Percentiles rank a stretch among this genome's conserved stretches.
Evolutionary conservation across 208 protist genomes (phyloP).

Genomic region (Trypanosoma brucei): DNA sequence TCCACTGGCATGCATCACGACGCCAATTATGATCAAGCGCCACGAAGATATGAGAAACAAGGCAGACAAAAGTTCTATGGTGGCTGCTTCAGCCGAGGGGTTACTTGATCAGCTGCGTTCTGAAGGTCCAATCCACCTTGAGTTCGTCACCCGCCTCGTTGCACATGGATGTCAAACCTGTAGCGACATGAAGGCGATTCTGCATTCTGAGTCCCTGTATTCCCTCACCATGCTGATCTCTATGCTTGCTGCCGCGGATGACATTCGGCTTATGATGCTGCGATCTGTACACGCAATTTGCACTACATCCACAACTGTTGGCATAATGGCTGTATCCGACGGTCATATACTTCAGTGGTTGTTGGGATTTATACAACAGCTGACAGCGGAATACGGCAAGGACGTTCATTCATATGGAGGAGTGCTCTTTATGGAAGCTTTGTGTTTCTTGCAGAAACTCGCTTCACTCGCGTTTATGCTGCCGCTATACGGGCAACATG

Average conservation of each 20-base stretch:
- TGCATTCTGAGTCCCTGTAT: constrained; percentile 49
- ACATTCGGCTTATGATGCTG: constrained; percentile 43
- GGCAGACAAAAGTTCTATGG: constrained; percentile 25
- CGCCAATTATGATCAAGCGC: constrained; percentile 75
- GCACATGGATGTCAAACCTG: constrained; percentile 56
- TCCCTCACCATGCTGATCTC: constrained; percentile 56
- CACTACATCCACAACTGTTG: constrained; percentile 42
- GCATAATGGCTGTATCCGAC: constrained; percentile 31
- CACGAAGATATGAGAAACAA: constrained; percentile 32
- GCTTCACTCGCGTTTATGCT: constrained; percentile 6
- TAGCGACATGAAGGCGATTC: constrained; percentile 60
- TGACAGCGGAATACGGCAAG: constrained; percentile 58
- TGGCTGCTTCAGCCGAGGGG: constrained; percentile 42
- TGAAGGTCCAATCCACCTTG: constrained; percentile 55
- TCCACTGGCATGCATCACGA: constrained; percentile 58
- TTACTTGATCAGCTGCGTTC: constrained; percentile 43
- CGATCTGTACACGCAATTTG: constrained; percentile 39
- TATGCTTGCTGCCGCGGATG: constrained; percentile 53
- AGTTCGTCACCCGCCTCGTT: constrained; percentile 56
- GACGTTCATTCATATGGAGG: constrained; percentile 44
- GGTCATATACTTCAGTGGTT: constrained; percentile 61
- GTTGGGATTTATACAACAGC: constrained; percentile 48
- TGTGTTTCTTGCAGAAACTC: constrained; percentile 26
- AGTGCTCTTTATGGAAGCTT: constrained; percentile 47
- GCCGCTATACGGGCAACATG: constrained; percentile 10